Conservation (phyloP, 1,284 basidiomycete species). For the Boletellus dicymbophilus region DNA sequence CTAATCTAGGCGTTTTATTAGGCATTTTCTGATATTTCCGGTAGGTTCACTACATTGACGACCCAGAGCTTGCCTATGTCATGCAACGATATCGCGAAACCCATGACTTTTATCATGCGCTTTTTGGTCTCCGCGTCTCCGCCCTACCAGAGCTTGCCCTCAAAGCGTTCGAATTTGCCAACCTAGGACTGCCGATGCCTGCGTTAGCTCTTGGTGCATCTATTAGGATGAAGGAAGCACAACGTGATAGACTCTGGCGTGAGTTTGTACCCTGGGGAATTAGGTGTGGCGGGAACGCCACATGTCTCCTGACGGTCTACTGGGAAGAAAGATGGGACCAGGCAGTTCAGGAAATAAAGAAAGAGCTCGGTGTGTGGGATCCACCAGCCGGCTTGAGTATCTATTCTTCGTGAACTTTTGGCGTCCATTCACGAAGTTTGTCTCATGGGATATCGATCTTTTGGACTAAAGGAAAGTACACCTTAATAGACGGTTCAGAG, state of each 20-base stretch:
- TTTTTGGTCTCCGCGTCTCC: conserved; percentile 86
- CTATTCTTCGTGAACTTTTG: conserved; percentile 2
- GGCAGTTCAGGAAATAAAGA: conserved; percentile 77
- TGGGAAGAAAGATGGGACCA: conserved; percentile 97
- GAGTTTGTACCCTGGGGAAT: conserved; percentile 94
- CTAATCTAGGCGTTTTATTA: neutral
- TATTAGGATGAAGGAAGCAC: conserved; percentile 53
- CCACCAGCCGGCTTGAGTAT: conserved; percentile 46
- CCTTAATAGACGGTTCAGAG: no score
- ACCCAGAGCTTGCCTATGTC: conserved; percentile 93
- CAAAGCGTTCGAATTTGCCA: conserved; percentile 95
- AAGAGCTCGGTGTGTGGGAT: conserved; percentile 83
- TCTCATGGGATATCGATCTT: neutral
- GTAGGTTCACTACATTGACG: conserved; percentile 92
- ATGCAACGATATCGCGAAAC: conserved; percentile 99
- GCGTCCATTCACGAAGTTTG: neutral
- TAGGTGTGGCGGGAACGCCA: conserved; percentile 72
- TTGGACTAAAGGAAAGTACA: no score
- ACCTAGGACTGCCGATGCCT: conserved; percentile 90
- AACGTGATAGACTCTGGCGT: conserved; percentile 59
- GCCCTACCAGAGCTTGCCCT: conserved; percentile 94
- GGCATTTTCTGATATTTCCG: conserved; percentile 6
- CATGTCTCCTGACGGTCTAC: conserved; percentile 86
- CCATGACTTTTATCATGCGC: conserved; percentile 95
- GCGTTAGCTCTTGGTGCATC: conserved; percentile 57